These are phyloP conservation scores for Fusarium torreyae DNA, from an alignment of 2,329 filamentous ascomycete species.

Conservation along the genomic window DNA sequence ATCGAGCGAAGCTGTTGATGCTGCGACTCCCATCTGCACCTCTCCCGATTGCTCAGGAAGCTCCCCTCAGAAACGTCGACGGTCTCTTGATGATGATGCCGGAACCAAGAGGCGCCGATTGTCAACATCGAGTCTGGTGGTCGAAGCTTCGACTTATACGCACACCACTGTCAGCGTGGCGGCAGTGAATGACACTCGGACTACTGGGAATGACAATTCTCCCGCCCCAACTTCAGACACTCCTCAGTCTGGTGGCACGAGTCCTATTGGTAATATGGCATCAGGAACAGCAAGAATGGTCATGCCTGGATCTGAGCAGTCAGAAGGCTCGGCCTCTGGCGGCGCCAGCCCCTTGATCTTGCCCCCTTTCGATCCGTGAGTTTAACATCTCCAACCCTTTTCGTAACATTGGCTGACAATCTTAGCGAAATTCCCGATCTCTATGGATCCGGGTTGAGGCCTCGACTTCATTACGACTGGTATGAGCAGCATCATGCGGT, in stretches of 20 bases:
- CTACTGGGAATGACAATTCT: neutral
- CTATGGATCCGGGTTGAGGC: conserved; percentile 27
- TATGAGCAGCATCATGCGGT: conserved; percentile 43
- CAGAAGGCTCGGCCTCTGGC: neutral
- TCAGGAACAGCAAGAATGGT: neutral
- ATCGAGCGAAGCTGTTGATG: too few relatives aligned
- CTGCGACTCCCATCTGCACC: neutral
- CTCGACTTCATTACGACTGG: conserved; percentile 40
- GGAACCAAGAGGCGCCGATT: conserved; percentile 12
- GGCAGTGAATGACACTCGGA: neutral
- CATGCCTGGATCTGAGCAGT: neutral
- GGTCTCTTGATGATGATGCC: conserved; percentile 14
- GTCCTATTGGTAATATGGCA: neutral
- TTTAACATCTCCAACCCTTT: neutral
- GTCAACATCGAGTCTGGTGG: neutral
- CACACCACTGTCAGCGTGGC: neutral
- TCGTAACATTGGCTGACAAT: conserved; percentile 7
- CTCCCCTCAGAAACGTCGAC: conserved; percentile 7
- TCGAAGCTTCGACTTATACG: neutral
- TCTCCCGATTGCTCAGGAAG: conserved; percentile 7
- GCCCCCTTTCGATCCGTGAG: conserved; percentile 19
- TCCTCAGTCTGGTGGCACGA: neutral
- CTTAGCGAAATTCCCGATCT: conserved; percentile 40
- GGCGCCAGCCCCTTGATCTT: conserved; percentile 6
- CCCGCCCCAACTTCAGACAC: neutral